phyloP scores from a whole-genome alignment of 129 eudicot genomes.

The Lactuca saligna region DNA sequence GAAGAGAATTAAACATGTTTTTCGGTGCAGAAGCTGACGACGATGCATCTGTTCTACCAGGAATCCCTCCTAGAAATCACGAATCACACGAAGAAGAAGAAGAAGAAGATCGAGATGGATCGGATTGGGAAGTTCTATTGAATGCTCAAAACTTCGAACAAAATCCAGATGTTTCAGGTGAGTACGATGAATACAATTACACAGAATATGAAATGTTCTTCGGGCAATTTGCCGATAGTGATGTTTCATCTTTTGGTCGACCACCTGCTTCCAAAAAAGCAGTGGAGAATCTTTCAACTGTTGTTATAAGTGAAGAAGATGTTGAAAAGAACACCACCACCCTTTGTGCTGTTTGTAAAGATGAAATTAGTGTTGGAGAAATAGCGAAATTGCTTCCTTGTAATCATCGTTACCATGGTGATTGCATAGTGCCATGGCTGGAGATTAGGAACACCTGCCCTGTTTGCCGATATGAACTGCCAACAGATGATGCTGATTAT shows the following conservation, averaged over 20 bases:
- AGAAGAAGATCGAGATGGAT: constrained; percentile 18
- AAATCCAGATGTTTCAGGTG: constrained; percentile 32
- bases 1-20: constrained; percentile 45
- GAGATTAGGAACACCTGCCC: constrained; percentile 76
- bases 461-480: constrained; percentile 67
- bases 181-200: constrained; percentile 36
- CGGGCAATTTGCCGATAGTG: constrained; percentile 60
- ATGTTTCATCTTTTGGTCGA: constrained; percentile 33
- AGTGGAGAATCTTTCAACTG: constrained; percentile 40
- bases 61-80: constrained; percentile 14
- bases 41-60: constrained; percentile 37
- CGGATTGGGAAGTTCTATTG: constrained; percentile 57
- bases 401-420: constrained; percentile 62
- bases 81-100: constrained; percentile 21
- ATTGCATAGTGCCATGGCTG: constrained; percentile 72
- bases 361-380: constrained; percentile 56
- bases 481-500: constrained; percentile 67
- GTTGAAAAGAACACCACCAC: constrained; percentile 30
- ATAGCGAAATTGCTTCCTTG: constrained; percentile 59
- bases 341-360: constrained; percentile 74
- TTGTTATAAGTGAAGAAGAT: constrained; percentile 43
- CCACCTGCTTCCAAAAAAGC: constrained; percentile 67
- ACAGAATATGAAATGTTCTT: constrained; percentile 53
- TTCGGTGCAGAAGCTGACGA: constrained; percentile 46
- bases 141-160: constrained; percentile 41